Base-by-base conservation (phyloP, 1,139 yeast species). In the Hansenula lynferdii region DNA sequence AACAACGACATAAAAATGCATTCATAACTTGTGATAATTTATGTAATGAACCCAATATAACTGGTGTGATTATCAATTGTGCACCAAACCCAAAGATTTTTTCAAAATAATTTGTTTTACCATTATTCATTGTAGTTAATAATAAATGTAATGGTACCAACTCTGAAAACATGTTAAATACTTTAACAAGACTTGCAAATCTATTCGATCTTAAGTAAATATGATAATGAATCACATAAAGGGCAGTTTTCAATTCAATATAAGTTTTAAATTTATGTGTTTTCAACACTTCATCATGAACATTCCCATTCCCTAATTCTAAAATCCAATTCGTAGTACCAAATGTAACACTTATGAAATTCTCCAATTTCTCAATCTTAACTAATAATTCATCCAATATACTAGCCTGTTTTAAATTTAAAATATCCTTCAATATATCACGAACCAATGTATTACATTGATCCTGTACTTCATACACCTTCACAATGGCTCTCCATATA, bases 161-260 rank as follows among this genome's bases (percentile, higher is more conserved):
- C 21, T 51, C 55, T 43, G 44, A 41, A 3, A 42, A 28, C 31
- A 43, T 48, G 21, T 28, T 37, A 22, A 44, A 28, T 34, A 41
- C 22, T 32, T 44, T 47, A 16, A 37, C 34, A 17, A 42, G 26
- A 23, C 30, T 28, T 9, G 20, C 6, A 34, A 31, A 37, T 30
- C 42, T 44, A 14, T 15, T 10, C 9, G 21, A 23, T 27, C 38
- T 44, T 42, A 53, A 16, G 40, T 47, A 54, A 12, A 56, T 41
- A 25, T 54, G 55, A 23, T 49, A 49, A 34, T 52, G 49, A 9
- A 56, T 49, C 26, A 51, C 42, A 35, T 43, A 51, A 10, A 57
- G 24, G 3, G 54, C 37, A 5, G 56, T 48, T 28, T 48, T 51
- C 27, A 50, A 23, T 22, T 56, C 58, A 19, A 57, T 36, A 36